phyloP scores from a whole-genome alignment of 192 early-diverging fungal species.

The Cladochytrium replicatum region DNA sequence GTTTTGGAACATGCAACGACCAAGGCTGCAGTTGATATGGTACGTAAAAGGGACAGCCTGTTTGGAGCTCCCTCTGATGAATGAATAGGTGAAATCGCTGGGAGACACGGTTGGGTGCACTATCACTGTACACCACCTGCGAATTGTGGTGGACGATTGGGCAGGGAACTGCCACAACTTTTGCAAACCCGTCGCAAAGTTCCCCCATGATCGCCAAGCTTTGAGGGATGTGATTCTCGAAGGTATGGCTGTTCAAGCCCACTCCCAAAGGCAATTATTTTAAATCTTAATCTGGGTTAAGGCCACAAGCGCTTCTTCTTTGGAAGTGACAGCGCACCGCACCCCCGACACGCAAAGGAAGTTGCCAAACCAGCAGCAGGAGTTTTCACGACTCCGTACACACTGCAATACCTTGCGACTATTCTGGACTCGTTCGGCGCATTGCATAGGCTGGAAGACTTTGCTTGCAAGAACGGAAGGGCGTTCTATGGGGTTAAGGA shows the following conservation, averaged over 20 bases:
- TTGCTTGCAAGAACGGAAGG: conserved; percentile 78
- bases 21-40: conserved; percentile 82
- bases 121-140: conserved; percentile 92
- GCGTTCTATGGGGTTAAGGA: conserved; percentile 58
- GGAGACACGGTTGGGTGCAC: conserved; percentile 87
- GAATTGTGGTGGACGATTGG: conserved; percentile 92
- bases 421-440: conserved; percentile 77
- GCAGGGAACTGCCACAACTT: conserved; percentile 93
- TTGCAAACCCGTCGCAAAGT: conserved; percentile 99
- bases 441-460: conserved; percentile 67
- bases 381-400: conserved; percentile 83
- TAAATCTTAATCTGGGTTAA: conserved; percentile 1
- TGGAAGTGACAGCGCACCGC: conserved; percentile 93
- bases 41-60: conserved; percentile 9
- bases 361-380: conserved; percentile 72
- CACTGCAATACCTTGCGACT: conserved; percentile 78
- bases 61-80: conserved; percentile 2
- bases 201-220: conserved; percentile 79
- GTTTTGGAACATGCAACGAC: conserved; percentile 97
- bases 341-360: conserved; percentile 81
- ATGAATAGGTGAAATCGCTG: conserved; percentile 61
- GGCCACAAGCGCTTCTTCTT: conserved; percentile 95
- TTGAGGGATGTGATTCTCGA: conserved; percentile 69
- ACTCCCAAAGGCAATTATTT: background rate
- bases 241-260: conserved; percentile 30